phyloP scores from a whole-genome alignment of 768 basidiomycete genomes.

The Phanerodontia chrysosporium region DNA sequence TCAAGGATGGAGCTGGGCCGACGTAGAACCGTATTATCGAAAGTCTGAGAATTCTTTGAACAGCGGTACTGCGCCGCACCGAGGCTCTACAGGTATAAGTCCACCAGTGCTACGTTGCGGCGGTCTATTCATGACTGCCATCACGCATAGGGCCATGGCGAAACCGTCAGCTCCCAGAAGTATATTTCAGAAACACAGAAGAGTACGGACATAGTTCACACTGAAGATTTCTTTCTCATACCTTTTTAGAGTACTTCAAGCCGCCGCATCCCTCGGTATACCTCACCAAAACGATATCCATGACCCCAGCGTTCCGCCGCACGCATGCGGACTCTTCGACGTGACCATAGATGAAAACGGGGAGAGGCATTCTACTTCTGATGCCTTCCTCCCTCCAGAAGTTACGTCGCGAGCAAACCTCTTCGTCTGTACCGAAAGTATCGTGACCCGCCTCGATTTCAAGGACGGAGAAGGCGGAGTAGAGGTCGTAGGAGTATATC shows the following conservation, averaged over 20 bases:
- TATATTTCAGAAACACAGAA: not conserved
- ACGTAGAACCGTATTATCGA: conserved; percentile 29
- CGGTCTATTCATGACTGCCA: too few relatives aligned
- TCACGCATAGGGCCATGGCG: conserved; percentile 2
- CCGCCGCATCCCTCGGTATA: conserved; percentile 17
- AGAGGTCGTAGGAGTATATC: conserved; percentile 11
- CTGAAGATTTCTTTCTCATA: not conserved
- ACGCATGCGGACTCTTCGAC: conserved; percentile 17
- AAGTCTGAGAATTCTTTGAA: conserved; percentile 27
- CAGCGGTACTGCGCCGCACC: not conserved
- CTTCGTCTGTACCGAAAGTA: conserved; percentile 18
- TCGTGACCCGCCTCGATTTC: conserved; percentile 15
- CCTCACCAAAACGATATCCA: conserved; percentile 20
- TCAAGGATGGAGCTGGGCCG: conserved; percentile 32
- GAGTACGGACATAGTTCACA: not conserved
- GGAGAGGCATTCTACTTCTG: conserved; percentile 17
- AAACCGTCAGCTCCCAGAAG: not conserved
- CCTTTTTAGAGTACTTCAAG: conserved; percentile 9
- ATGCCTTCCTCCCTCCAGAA: conserved; percentile 17
- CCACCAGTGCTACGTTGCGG: too few relatives aligned
- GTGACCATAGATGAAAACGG: conserved; percentile 19
- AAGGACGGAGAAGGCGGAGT: conserved; percentile 2
- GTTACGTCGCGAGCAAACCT: conserved; percentile 11
- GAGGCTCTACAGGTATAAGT: conserved; percentile 9
- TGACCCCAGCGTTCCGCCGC: conserved; percentile 17